These are phyloP conservation scores for Rubroshorea leprosula DNA, from an alignment of 345 rosid genomes.

Conservation along the genomic window DNA sequence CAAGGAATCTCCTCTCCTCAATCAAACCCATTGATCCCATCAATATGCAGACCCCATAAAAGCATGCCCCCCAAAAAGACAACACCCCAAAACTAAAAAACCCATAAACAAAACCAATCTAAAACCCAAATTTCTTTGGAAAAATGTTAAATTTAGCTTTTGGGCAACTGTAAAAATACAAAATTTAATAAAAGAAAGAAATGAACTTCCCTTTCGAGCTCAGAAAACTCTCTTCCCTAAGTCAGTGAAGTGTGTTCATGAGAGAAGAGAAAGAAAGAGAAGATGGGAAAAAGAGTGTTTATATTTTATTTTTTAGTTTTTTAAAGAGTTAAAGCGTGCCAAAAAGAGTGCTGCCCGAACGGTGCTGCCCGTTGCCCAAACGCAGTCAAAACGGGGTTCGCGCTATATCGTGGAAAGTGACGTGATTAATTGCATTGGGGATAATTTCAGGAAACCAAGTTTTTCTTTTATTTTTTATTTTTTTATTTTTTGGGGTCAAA, in stretches of 20 bases:
- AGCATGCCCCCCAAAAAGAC: constrained; percentile 9
- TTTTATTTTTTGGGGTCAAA: too few relatives aligned
- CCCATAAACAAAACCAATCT: neutral
- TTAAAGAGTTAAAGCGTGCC: constrained; percentile 30
- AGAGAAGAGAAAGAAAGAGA: constrained; percentile 6
- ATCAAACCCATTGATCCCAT: constrained; percentile 22
- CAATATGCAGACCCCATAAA: constrained; percentile 10
- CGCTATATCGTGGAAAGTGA: constrained; percentile 51
- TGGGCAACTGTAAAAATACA: neutral
- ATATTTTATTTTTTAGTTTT: neutral
- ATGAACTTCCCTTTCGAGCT: constrained; percentile 14
- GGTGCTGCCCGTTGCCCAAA: constrained; percentile 55
- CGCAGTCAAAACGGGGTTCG: constrained; percentile 49
- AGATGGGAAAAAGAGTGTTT: neutral
- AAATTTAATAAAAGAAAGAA: constrained; percentile 1
- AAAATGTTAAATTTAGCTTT: constrained; percentile 2
- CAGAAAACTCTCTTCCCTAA: constrained; percentile 3
- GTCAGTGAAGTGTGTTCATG: constrained; percentile 6
- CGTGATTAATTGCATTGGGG: constrained; percentile 26
- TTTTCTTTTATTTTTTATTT: too few relatives aligned
- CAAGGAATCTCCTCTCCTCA: constrained; percentile 20
- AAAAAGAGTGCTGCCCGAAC: constrained; percentile 38
- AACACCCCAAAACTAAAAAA: constrained; percentile 15
- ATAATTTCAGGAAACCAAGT: constrained; percentile 1
- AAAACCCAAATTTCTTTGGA: neutral